Percentiles rank a stretch among this genome's conserved stretches.
These are phyloP conservation scores for Ganoderma lingzhi DNA, from an alignment of 1,284 basidiomycete genomes.

Conservation along the genomic window DNA sequence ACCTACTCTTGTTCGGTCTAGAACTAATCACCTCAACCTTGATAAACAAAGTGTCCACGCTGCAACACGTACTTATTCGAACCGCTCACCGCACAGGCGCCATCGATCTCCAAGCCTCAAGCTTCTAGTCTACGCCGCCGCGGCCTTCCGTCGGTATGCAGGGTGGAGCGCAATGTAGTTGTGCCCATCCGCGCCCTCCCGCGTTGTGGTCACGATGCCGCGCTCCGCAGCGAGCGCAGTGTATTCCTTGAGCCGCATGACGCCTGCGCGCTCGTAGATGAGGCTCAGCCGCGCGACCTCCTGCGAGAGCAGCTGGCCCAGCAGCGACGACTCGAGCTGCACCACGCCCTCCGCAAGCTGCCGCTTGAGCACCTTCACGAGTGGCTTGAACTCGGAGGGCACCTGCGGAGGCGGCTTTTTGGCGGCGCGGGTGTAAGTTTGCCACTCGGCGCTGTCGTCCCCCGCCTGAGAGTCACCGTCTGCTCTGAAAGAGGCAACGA, in stretches of 20 bases:
- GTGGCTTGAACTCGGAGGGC: slow-evolving; percentile 35
- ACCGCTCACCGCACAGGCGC: neutral
- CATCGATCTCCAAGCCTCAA: neutral
- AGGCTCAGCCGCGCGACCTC: slow-evolving; percentile 36
- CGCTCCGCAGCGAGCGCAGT: slow-evolving; percentile 52
- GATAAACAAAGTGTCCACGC: neutral
- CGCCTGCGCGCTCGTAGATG: slow-evolving; percentile 55
- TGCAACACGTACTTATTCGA: neutral
- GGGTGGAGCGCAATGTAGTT: slow-evolving; percentile 55
- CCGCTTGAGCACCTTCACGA: slow-evolving; percentile 39
- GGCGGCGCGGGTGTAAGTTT: slow-evolving; percentile 22
- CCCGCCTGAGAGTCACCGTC: neutral
- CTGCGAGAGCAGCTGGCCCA: slow-evolving; percentile 38
- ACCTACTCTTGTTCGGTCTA: neutral
- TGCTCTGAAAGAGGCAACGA: neutral
- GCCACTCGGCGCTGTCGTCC: slow-evolving; percentile 16
- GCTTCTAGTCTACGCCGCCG: neutral
- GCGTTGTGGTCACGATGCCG: slow-evolving; percentile 55
- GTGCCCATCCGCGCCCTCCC: slow-evolving; percentile 38
- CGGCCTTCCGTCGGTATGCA: slow-evolving; percentile 26
- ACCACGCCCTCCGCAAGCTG: slow-evolving; percentile 44
- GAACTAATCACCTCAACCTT: neutral
- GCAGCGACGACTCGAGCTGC: slow-evolving; percentile 38
- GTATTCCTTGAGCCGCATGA: slow-evolving; percentile 57
- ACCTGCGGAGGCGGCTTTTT: slow-evolving; percentile 23